These are phyloP conservation scores for Boehmeria nivea DNA, from an alignment of 306 rosid genomes.

Conservation along the genomic window DNA sequence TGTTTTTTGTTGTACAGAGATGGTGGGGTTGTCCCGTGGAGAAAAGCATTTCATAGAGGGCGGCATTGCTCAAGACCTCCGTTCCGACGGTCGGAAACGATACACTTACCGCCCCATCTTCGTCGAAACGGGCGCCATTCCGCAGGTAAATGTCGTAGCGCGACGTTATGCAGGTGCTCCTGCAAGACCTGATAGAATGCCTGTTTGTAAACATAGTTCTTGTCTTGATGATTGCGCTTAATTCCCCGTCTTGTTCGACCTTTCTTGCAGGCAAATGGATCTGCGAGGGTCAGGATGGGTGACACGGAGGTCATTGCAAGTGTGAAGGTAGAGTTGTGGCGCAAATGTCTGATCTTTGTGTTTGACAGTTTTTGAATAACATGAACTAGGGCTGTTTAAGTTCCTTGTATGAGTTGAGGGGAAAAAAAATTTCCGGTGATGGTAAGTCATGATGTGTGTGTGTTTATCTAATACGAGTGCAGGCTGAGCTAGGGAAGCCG, in stretches of 20 bases:
- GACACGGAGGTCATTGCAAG: constrained; percentile 77
- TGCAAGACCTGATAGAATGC: background rate
- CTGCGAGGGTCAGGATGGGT: constrained; percentile 78
- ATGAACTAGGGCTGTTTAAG: too few species aligned
- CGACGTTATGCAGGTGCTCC: background rate
- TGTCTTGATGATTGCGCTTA: background rate
- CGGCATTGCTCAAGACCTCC: constrained; percentile 87
- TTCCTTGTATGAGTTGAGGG: too few species aligned
- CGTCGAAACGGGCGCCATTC: constrained; percentile 76
- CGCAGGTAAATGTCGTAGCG: constrained; percentile 40
- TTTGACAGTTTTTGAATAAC: background rate
- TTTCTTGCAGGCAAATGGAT: constrained; percentile 68
- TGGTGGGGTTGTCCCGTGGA: constrained; percentile 71
- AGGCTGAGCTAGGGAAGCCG: constrained; percentile 96
- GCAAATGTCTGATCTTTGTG: too few species aligned
- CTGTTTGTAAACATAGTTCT: background rate
- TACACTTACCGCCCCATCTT: constrained; percentile 53
- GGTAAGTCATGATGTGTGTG: too few species aligned
- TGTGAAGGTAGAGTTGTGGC: constrained; percentile 53
- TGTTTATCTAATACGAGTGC: constrained; percentile 16
- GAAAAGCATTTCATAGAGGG: constrained; percentile 68
- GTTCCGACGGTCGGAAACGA: constrained; percentile 82
- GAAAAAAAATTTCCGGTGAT: too few species aligned
- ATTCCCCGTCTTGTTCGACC: constrained; percentile 5
- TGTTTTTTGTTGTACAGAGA: constrained; percentile 1